Percentiles rank a stretch among this genome's conserved stretches.
phyloP scores from a whole-genome alignment of 345 rosid species.

The Eucalyptus polybractea region DNA sequence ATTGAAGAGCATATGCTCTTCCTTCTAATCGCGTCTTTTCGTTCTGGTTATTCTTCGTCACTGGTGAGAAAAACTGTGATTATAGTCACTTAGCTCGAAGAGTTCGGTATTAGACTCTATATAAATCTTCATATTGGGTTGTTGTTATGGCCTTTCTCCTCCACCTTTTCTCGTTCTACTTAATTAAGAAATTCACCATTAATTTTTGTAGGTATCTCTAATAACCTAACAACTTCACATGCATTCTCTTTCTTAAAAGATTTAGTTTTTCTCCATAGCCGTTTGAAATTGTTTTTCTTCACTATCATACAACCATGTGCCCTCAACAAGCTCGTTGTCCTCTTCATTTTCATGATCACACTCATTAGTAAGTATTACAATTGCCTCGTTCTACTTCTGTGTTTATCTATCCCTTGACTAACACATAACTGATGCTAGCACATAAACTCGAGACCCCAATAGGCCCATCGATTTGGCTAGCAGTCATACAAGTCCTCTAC shows the following conservation, averaged over 20 bases:
- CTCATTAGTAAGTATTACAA: neutral
- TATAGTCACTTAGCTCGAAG: rapidly evolving
- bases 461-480: neutral
- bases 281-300: neutral
- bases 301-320: neutral
- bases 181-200: neutral
- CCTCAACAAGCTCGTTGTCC: neutral
- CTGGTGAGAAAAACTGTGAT: rapidly evolving
- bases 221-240: neutral
- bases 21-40: rapidly evolving
- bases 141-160: neutral
- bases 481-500: neutral
- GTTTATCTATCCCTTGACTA: neutral
- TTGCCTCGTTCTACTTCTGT: neutral
- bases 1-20: too few species aligned
- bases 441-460: too few species aligned
- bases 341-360: neutral
- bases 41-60: rapidly evolving
- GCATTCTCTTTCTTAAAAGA: neutral
- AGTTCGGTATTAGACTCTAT: neutral
- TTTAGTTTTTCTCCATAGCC: neutral
- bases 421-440: rapidly evolving
- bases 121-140: neutral
- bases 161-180: neutral
- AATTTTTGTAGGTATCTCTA: rapidly evolving